phyloP scores from a whole-genome alignment of 2,329 filamentous ascomycete genomes.

The Aureobasidium musti region DNA sequence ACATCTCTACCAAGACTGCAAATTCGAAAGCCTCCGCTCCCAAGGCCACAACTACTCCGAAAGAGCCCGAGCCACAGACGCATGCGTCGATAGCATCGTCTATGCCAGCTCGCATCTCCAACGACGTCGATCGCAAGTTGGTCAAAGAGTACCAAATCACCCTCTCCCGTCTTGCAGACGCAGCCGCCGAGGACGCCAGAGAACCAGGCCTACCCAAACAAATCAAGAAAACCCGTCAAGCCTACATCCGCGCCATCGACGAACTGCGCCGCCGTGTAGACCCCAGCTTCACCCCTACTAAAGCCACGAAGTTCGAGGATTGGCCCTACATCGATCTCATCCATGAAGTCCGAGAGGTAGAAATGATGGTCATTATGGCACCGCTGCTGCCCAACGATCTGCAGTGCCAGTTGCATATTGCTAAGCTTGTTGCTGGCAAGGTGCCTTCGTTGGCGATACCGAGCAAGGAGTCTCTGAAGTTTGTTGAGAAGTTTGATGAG shows the following conservation, averaged over 20 bases:
- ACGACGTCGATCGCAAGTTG: too few relatives aligned
- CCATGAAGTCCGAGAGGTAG: neutral
- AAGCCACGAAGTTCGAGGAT: neutral
- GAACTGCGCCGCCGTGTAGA: neutral
- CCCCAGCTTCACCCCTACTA: neutral
- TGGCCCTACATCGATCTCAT: neutral
- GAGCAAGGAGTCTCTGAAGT: neutral
- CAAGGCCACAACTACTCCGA: too few relatives aligned
- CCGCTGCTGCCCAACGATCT: neutral
- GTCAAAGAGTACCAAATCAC: neutral
- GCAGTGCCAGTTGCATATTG: neutral
- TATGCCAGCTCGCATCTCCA: too few relatives aligned
- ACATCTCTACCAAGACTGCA: neutral
- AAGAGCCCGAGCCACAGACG: too few relatives aligned
- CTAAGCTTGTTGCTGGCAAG: neutral
- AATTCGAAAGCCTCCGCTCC: too few relatives aligned
- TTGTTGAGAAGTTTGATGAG: neutral
- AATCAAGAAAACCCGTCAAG: neutral
- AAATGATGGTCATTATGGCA: neutral
- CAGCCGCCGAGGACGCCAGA: neutral
- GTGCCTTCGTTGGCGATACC: neutral
- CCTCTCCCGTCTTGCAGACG: neutral
- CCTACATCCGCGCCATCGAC: neutral
- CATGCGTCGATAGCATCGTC: too few relatives aligned
- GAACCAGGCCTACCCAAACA: neutral